A percentile compares a stretch with the other conserved stretches of the same genome.
Evolutionary conservation across 495 filamentous ascomycete species (phyloP).

Genomic region (Neurospora tetraspora): DNA sequence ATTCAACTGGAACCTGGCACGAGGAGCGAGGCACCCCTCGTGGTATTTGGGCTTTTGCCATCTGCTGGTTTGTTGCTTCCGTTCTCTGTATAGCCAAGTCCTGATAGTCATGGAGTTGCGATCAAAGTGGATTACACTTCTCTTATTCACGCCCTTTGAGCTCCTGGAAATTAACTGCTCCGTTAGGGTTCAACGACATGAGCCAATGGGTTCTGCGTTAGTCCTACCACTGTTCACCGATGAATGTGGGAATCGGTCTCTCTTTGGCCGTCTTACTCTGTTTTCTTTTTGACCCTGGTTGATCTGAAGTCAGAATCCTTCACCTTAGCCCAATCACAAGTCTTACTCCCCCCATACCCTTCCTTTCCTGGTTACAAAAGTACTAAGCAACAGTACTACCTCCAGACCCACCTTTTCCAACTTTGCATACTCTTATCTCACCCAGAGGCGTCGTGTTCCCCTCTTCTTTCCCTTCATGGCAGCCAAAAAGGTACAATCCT

Average conservation of each 20-base stretch:
- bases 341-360: background rate
- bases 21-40: background rate
- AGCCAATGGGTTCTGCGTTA: background rate
- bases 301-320: background rate
- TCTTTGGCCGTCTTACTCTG: background rate
- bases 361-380: background rate
- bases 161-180: background rate
- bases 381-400: background rate
- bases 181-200: background rate
- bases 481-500: background rate
- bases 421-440: background rate
- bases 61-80: background rate
- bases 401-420: background rate
- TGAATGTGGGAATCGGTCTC: background rate
- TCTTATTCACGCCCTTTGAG: background rate
- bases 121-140: background rate
- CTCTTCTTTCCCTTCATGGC: background rate
- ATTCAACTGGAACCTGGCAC: background rate
- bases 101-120: background rate
- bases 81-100: background rate
- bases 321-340: background rate
- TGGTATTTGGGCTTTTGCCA: background rate
- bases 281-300: background rate
- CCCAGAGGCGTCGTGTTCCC: background rate
- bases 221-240: background rate